Evolutionary conservation across 108 stramenopile species (phyloP), one percentile per base, ranked within the genome.

Genomic region (Bacterosira constricta): DNA sequence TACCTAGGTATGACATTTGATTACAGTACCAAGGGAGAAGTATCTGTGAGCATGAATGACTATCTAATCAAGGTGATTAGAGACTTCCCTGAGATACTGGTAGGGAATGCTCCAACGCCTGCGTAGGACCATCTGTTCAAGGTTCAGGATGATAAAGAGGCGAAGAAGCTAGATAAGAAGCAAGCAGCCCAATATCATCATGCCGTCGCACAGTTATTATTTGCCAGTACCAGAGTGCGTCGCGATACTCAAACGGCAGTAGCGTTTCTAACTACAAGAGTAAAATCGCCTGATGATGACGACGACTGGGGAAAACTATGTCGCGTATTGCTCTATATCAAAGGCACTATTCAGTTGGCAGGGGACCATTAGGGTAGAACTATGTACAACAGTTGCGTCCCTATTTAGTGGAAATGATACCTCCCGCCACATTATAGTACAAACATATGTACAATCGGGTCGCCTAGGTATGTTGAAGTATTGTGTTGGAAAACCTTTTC

Each of bases 241-340:
- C 49, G 36, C 3, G 64, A 36, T 12, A 66, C 51, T 0, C 64
- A 66, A 51, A 25, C 42, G 0, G 15, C 60, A 15, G 60, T 62
- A 4, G 60, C 60, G 3, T 62, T 62, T n/a, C 60, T 62, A 20
- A 62, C 3, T 12, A 62, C 23, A 35, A n/a, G 27, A 2, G 36
- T 38, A 36, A 38, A 41, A 39, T 10, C 21, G 21, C 59, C 59
- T 2, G n/a, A n/a, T n/a, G 38, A 41, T 41, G 59, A 62, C 3
- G 60, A 62, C 13, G 60, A 62, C 32, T 62, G 60, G 39, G 60
- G 60, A 35, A n/a, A 62, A 44, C 15, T 45, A 6, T 42, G 27
- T 20, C 2, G 60, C 2, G 27, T 62, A 7, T 4, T 62, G 42
- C 41, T 42, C 6, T 62, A 62, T 29, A 18, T 62, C 9, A 62